Conservation (phyloP, 257 asterid species). For the Solanum etuberosum region DNA sequence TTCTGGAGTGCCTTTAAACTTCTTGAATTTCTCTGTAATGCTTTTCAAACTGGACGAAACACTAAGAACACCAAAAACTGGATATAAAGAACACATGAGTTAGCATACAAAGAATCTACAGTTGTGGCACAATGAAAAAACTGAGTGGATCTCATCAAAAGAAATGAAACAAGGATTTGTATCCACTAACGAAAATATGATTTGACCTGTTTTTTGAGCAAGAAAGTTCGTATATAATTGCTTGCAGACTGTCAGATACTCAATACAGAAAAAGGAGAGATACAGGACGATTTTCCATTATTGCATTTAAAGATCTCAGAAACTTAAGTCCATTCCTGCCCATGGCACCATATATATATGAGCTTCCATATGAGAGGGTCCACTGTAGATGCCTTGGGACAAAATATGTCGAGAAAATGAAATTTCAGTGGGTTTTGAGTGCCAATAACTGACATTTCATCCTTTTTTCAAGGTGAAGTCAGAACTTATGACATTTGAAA, state of each 20-base stretch:
- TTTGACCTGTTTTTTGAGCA: not conserved
- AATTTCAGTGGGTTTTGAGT: not conserved
- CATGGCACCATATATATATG: not conserved
- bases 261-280: not conserved
- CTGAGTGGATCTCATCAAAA: not conserved
- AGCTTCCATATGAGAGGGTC: not conserved
- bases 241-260: not conserved
- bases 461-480: not conserved
- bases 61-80: constrained; percentile 29
- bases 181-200: not conserved
- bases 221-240: not conserved
- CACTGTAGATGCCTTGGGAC: not conserved
- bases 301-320: not conserved
- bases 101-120: not conserved
- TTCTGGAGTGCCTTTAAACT: constrained; percentile 12
- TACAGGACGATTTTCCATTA: not conserved
- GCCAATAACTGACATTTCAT: not conserved
- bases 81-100: not conserved
- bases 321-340: not conserved
- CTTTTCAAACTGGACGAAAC: constrained; percentile 19
- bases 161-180: not conserved
- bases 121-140: not conserved
- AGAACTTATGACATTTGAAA: not conserved
- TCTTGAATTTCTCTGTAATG: constrained; percentile 14
- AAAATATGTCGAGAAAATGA: not conserved